Conservation (phyloP, 345 rosid genomes). For the Passiflora organensis region DNA sequence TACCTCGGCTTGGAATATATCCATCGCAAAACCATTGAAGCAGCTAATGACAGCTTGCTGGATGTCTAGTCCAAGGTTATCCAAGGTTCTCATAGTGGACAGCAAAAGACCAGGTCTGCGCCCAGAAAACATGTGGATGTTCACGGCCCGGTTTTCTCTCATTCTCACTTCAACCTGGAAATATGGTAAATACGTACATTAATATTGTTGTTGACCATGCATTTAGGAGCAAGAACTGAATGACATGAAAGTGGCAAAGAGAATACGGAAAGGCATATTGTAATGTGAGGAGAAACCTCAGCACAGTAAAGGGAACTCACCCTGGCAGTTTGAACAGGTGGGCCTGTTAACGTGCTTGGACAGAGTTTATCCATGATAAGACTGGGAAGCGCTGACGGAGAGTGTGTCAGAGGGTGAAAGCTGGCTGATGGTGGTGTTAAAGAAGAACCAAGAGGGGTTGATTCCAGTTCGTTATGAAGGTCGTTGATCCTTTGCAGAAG, state of each 20-base stretch:
- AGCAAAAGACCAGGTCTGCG: slow-evolving; percentile 90
- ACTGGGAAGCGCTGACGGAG: slow-evolving; percentile 75
- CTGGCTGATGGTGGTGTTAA: slow-evolving; percentile 59
- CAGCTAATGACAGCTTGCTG: slow-evolving; percentile 99
- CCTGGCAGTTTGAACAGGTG: slow-evolving; percentile 83
- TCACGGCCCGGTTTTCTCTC: slow-evolving; percentile 96
- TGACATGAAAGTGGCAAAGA: not conserved
- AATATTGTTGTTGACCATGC: not conserved
- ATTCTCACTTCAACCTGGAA: slow-evolving; percentile 81
- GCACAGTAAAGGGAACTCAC: slow-evolving; percentile 35
- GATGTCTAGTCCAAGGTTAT: slow-evolving; percentile 91
- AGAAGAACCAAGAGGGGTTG: slow-evolving; percentile 60
- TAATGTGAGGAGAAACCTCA: too few relatives aligned
- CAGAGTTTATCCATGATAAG: slow-evolving; percentile 80
- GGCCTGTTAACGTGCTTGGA: slow-evolving; percentile 62
- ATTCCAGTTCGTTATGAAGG: slow-evolving; percentile 83
- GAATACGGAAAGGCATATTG: too few relatives aligned
- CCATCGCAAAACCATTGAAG: slow-evolving; percentile 93
- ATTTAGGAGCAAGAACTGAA: not conserved
- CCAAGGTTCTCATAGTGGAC: slow-evolving; percentile 89
- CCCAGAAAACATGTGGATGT: slow-evolving; percentile 96
- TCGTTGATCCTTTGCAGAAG: slow-evolving; percentile 93
- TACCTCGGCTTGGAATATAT: slow-evolving; percentile 98
- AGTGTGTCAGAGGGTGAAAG: slow-evolving; percentile 83
- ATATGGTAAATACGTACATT: not conserved